Percentiles rank a stretch among this genome's conserved stretches.
Evolutionary conservation across 2,329 filamentous ascomycete genomes (phyloP).

Genomic region (Emericellopsis cladophorae): DNA sequence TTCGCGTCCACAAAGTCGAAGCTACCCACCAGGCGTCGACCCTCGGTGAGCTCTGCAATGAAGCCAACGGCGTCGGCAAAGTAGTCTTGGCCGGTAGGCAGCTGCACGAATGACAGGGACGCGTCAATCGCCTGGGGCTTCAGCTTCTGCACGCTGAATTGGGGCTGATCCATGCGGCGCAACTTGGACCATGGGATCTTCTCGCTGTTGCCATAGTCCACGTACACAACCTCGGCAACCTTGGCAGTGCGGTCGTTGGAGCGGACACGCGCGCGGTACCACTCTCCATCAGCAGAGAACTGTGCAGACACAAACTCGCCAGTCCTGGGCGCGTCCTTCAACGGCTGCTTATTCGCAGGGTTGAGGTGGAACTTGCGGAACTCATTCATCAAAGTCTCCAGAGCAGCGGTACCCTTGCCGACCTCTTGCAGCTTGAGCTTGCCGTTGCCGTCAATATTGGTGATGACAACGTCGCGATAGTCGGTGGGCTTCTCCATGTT

Average conservation of each 20-base stretch:
- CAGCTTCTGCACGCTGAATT: conserved; percentile 72
- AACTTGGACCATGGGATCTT: conserved; percentile 74
- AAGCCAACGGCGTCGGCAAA: conserved; percentile 66
- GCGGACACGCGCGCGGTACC: conserved; percentile 87
- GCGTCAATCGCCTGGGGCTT: conserved; percentile 82
- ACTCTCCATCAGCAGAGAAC: conserved; percentile 80
- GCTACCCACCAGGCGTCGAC: conserved; percentile 72
- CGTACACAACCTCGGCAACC: conserved; percentile 81
- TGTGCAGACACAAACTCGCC: conserved; percentile 86
- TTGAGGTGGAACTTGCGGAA: conserved; percentile 88
- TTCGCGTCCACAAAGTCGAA: conserved; percentile 73
- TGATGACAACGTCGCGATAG: conserved; percentile 89
- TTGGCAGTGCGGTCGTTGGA: conserved; percentile 86
- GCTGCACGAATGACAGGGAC: conserved; percentile 75
- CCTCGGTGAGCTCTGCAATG: conserved; percentile 62
- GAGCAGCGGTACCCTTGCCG: conserved; percentile 69
- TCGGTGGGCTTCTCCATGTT: conserved; percentile 55
- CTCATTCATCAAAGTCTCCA: conserved; percentile 79
- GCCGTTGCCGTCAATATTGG: conserved; percentile 72
- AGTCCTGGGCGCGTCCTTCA: conserved; percentile 70
- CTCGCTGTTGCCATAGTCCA: conserved; percentile 95
- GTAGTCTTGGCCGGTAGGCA: conserved; percentile 74
- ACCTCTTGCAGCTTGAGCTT: conserved; percentile 87
- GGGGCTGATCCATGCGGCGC: conserved; percentile 63
- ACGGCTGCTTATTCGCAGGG: conserved; percentile 61